Conservation (phyloP, 2,329 filamentous ascomycete genomes). For the Trichoderma simmonsii region DNA sequence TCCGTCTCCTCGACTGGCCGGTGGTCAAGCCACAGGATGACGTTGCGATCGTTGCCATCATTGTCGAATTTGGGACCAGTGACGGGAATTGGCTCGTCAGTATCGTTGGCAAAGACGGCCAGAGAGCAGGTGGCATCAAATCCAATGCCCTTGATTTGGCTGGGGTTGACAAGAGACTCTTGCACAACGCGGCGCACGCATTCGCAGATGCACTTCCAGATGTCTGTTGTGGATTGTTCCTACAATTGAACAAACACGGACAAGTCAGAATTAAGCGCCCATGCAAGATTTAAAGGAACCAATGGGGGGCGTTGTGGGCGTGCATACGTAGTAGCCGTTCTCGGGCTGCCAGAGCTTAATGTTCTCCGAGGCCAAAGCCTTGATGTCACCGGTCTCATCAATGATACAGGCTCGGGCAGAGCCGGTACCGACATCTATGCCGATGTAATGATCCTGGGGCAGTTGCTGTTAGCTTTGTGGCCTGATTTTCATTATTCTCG, state of each 20-base stretch:
- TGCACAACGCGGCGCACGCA: slow-evolving; percentile 80
- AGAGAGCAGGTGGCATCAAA: slow-evolving; percentile 99
- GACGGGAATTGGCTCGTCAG: slow-evolving; percentile 85
- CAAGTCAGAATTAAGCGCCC: not conserved
- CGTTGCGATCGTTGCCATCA: slow-evolving; percentile 82
- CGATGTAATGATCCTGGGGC: slow-evolving; percentile 62
- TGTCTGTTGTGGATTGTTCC: slow-evolving; percentile 98
- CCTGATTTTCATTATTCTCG: not conserved
- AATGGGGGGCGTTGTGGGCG: not conserved
- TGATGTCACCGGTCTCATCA: slow-evolving; percentile 85
- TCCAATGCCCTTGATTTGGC: slow-evolving; percentile 80
- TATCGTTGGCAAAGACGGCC: slow-evolving; percentile 83
- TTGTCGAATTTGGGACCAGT: slow-evolving; percentile 78
- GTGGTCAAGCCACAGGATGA: slow-evolving; percentile 97
- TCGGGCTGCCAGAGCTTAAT: slow-evolving; percentile 80
- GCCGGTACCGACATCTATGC: slow-evolving; percentile 94
- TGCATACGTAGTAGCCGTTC: slow-evolving; percentile 66
- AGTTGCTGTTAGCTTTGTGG: not conserved
- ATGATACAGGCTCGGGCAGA: slow-evolving; percentile 96
- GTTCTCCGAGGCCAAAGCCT: slow-evolving; percentile 67
- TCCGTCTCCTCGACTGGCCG: slow-evolving; percentile 86
- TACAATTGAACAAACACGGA: slow-evolving; percentile 22
- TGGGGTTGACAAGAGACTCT: slow-evolving; percentile 74
- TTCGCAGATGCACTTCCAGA: slow-evolving; percentile 91
- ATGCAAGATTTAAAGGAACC: not conserved